Evolutionary conservation across 2,329 filamentous ascomycete species (phyloP).

Genomic region (Talaromyces sp.): DNA sequence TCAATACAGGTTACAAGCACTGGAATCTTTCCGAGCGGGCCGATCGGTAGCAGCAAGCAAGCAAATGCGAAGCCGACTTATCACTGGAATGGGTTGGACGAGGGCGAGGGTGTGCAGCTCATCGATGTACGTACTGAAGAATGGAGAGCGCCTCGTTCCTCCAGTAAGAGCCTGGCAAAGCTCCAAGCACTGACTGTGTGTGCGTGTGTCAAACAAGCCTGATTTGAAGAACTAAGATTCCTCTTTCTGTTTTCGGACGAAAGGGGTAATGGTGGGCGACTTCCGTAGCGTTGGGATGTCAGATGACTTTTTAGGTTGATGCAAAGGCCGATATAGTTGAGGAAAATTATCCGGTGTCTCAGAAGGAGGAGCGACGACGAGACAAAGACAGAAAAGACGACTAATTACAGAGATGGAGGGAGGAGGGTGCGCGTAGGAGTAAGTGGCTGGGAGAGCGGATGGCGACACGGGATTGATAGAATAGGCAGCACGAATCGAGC

Average conservation of each 20-base stretch:
- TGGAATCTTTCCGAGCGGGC: conserved; percentile 14
- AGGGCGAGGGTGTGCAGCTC: not conserved
- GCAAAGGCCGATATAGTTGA: not conserved
- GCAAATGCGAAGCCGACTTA: conserved; percentile 5
- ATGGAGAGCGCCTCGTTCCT: conserved; percentile 1
- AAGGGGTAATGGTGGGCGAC: not conserved
- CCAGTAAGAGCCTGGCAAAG: not conserved
- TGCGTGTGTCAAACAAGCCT: not conserved
- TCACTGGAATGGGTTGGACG: conserved; percentile 1
- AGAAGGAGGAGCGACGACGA: not conserved
- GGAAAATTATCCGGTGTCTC: conserved; percentile 3
- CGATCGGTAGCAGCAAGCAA: conserved; percentile 11
- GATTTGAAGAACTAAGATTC: not conserved
- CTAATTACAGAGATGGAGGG: not conserved
- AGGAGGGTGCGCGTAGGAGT: not conserved
- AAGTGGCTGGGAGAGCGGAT: not conserved
- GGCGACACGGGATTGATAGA: not conserved
- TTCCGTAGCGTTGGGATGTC: conserved; percentile 8
- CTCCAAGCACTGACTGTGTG: not conserved
- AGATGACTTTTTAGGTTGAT: conserved; percentile 9
- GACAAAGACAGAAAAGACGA: not conserved
- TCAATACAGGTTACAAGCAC: conserved; percentile 5
- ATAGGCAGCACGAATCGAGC: not conserved
- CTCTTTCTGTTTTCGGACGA: not conserved
- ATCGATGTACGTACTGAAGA: conserved; percentile 5